phyloP scores from a whole-genome alignment of 192 early-diverging fungal genomes.

The Phlyctochytrium arcticum region DNA sequence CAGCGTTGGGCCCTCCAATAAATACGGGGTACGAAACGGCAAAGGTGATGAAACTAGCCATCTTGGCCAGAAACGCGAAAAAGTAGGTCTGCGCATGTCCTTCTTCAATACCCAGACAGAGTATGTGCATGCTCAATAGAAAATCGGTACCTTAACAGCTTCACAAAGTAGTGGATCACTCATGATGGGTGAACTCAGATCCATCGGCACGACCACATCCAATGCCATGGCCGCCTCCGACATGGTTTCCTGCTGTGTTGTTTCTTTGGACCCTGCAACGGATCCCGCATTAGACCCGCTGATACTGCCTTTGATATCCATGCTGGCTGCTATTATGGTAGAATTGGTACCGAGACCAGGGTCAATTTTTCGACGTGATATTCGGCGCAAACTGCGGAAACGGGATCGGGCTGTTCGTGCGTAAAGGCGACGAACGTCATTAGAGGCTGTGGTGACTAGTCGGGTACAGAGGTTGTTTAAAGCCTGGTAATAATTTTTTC shows the following conservation, averaged over 20 bases:
- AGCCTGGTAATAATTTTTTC: too few species aligned
- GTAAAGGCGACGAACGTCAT: not conserved
- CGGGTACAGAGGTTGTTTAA: not conserved
- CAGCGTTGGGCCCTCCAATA: not conserved
- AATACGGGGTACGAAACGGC: not conserved
- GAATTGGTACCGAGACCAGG: not conserved
- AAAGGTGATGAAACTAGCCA: not conserved
- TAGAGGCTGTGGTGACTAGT: not conserved
- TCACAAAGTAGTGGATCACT: not conserved
- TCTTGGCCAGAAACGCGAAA: not conserved
- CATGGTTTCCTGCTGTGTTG: not conserved
- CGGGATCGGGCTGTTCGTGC: not conserved
- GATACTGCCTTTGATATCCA: not conserved
- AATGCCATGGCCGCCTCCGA: not conserved
- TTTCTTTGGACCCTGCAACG: not conserved
- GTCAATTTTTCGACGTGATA: not conserved
- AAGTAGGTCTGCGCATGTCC: not conserved
- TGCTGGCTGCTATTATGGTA: too few species aligned
- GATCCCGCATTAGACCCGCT: too few species aligned
- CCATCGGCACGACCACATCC: not conserved
- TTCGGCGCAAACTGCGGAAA: not conserved
- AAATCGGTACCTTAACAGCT: not conserved
- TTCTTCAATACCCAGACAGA: not conserved
- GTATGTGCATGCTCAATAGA: not conserved
- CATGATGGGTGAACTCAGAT: not conserved